Evolutionary conservation across 179 eudicot species (phyloP), one percentile per base, ranked within the genome.

Genomic region (Silene noctiflora): DNA sequence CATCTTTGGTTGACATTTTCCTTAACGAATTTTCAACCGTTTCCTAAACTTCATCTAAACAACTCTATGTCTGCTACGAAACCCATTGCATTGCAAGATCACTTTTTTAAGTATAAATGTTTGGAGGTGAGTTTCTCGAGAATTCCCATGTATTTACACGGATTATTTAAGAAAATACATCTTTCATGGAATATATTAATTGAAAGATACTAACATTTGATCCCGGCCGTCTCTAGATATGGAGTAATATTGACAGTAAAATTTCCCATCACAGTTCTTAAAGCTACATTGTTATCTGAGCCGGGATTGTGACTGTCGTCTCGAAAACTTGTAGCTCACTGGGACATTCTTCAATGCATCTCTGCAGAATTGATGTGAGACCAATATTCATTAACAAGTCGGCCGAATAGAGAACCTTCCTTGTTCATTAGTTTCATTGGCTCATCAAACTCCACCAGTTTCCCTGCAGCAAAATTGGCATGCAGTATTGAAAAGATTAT

Each of bases 351-450:
- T 88, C 83, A 88, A 65, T 80, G 84, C 14, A 85, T 77, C 74
- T 86, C 81, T 62, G 90, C 87, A 58, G 96, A 88, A 29, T 88
- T 85, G 70, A 77, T 81, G 67, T 90, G 93, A 51, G 93, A 89
- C 94, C 92, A 91, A 35, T 89, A 91, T 78, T 91, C 95, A 87
- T 83, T 81, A 6, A 91, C 95, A 20, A 91, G 91, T 72, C 85
- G 81, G 60, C 85, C 86, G 67, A 91, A 91, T 53, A 90, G 76
- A 0, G 97, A 91, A 44, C 75, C 90, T 67, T 87, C 91, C 20
- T 70, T 83, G 75, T 83, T 85, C 87, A 88, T 90, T 39, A 91
- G 78, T 78, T 84, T 85, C 89, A 85, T 84, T 14, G 97, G 97
- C 77, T 87, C 86, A 76, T 91, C 97, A 80, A 83, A 91, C 84